Conservation (phyloP, 495 filamentous ascomycete genomes). For the Trichoderma orchidacearum region DNA sequence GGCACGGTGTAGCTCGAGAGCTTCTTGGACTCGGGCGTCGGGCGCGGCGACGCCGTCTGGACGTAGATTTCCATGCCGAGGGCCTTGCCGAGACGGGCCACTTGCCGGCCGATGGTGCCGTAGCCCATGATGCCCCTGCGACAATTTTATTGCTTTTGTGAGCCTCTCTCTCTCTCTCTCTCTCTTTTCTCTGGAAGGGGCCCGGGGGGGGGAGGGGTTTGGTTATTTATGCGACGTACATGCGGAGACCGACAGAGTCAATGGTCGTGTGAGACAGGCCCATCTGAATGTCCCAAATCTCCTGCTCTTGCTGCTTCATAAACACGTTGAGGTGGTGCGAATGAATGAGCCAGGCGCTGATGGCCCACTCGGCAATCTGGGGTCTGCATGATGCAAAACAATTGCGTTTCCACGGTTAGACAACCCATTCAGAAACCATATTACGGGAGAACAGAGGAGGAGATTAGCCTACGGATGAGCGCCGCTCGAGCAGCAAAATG, state of each 20-base stretch:
- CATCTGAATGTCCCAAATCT: conserved; percentile 7
- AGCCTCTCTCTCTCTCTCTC: neutral
- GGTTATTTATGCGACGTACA: conserved; percentile 10
- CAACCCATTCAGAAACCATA: neutral
- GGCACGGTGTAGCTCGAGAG: conserved; percentile 58
- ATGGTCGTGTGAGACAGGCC: neutral
- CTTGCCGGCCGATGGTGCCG: conserved; percentile 48
- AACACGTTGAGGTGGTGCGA: conserved; percentile 9
- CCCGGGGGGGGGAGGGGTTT: too few relatives aligned
- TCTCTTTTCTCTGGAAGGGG: neutral
- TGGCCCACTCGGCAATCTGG: conserved; percentile 32
- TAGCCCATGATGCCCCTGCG: conserved; percentile 27
- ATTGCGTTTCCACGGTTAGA: neutral
- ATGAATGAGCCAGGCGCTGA: conserved; percentile 21
- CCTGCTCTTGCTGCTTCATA: neutral
- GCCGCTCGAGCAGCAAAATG: conserved; percentile 49
- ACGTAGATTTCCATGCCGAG: conserved; percentile 74
- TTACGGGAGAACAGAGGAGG: neutral
- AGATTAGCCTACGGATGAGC: conserved; percentile 11
- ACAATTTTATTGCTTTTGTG: neutral
- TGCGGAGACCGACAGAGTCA: conserved; percentile 16
- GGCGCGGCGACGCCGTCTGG: conserved; percentile 55
- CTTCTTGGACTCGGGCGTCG: conserved; percentile 36
- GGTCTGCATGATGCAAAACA: conserved; percentile 10
- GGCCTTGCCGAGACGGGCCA: conserved; percentile 52